A percentile compares a stretch with the other conserved stretches of the same genome.
These are phyloP conservation scores for Excoecaria agallocha DNA, from an alignment of 345 rosid genomes.

Conservation along the genomic window DNA sequence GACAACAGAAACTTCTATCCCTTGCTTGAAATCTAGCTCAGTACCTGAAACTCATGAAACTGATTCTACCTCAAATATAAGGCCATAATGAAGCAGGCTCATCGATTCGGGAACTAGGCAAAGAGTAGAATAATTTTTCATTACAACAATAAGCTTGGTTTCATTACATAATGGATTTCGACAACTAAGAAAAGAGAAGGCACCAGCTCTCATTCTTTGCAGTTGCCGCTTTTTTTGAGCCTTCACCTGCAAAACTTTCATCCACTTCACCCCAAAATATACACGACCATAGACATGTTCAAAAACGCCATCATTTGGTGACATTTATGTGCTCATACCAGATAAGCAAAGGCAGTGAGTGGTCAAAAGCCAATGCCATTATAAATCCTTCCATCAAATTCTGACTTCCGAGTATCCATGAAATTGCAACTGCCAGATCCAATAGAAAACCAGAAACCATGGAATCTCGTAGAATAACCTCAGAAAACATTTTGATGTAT, in stretches of 20 bases:
- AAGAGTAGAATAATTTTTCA: no score
- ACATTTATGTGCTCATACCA: no score
- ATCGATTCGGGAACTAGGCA: no score
- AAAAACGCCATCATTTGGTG: conserved; percentile 9
- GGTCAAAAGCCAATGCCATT: background rate
- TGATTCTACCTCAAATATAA: no score
- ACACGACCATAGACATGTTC: background rate
- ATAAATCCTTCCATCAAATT: conserved; percentile 4
- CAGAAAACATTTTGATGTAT: background rate
- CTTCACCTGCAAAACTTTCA: conserved; percentile 25
- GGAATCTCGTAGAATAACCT: conserved; percentile 5
- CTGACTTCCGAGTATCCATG: background rate
- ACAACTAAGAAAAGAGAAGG: background rate
- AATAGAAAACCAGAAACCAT: conserved; percentile 13
- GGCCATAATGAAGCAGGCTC: no score
- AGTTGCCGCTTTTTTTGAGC: background rate
- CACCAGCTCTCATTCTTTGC: background rate
- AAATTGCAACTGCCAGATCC: conserved; percentile 7
- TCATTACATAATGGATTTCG: background rate
- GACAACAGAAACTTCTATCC: no score
- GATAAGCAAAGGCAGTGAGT: background rate
- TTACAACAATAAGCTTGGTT: no score
- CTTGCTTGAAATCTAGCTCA: no score
- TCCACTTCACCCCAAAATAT: conserved; percentile 1
- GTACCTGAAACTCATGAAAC: no score